Conservation (phyloP, 805 yeast genomes). For the Saccharomycopsis schoenii region DNA sequence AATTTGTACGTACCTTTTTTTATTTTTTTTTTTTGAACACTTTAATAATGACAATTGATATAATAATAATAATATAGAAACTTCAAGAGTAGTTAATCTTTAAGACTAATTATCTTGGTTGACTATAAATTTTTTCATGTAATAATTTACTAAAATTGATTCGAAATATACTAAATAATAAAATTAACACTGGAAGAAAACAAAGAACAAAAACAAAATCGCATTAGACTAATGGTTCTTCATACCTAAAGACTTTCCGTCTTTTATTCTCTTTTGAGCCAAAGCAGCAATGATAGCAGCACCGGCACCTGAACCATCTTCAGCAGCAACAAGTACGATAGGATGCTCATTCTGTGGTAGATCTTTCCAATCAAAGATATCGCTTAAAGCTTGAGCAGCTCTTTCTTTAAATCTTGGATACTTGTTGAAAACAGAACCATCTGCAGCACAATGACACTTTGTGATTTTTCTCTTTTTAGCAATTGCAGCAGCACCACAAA, state of each 20-base stretch:
- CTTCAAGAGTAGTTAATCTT: not conserved
- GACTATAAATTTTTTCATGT: too few relatives aligned
- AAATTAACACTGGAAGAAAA: not conserved
- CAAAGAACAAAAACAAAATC: too few relatives aligned
- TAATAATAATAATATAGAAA: not conserved
- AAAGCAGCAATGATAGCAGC: conserved; percentile 97
- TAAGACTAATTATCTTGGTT: not conserved
- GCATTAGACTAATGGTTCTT: not conserved
- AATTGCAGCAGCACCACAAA: conserved; percentile 93
- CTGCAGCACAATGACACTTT: conserved; percentile 82
- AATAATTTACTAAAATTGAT: not conserved
- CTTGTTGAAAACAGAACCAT: conserved; percentile 90
- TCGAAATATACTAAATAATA: not conserved
- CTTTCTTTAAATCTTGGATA: conserved; percentile 88
- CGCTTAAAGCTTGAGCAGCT: conserved; percentile 81
- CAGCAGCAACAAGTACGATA: conserved; percentile 79
- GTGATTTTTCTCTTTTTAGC: conserved; percentile 72
- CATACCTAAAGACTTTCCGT: conserved; percentile 10
- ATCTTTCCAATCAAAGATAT: conserved; percentile 72
- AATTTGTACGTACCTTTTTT: not conserved
- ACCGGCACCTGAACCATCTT: conserved; percentile 98
- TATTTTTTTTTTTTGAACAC: not conserved
- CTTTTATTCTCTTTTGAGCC: conserved; percentile 61
- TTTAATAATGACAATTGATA: not conserved
- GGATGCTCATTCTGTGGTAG: conserved; percentile 51